Percentiles rank a stretch among this genome's conserved stretches.
Conservation (phyloP, 2,329 filamentous ascomycete species). For the Aureobasidium sp. region DNA sequence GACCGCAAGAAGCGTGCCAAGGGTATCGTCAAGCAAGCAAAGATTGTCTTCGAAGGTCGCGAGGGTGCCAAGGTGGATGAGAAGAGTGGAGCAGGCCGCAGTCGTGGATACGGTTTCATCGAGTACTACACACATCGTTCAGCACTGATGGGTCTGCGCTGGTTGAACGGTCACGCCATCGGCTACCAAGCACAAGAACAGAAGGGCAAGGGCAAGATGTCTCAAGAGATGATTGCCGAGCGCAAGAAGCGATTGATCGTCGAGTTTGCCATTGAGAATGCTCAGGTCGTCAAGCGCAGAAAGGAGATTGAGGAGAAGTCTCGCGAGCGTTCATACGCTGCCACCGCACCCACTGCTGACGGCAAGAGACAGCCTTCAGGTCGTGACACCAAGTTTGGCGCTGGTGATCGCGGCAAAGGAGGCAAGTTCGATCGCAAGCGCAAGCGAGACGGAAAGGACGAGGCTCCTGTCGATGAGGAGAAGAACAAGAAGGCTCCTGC, state of each 20-base stretch:
- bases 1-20: constrained; percentile 74
- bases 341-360: constrained; percentile 6
- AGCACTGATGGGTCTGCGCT: constrained; percentile 88
- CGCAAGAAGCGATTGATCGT: constrained; percentile 85
- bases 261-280: constrained; percentile 97
- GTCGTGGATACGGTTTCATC: constrained; percentile 92
- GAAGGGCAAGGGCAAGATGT: constrained; percentile 28
- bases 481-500: constrained; percentile 27
- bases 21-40: constrained; percentile 83
- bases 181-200: constrained; percentile 42
- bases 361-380: background rate
- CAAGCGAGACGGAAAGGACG: constrained; percentile 28
- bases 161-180: constrained; percentile 72
- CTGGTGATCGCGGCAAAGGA: constrained; percentile 16
- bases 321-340: constrained; percentile 25
- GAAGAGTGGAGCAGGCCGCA: constrained; percentile 66
- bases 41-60: constrained; percentile 83
- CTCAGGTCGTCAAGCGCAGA: constrained; percentile 81
- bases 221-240: constrained; percentile 47
- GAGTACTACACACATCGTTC: constrained; percentile 91
- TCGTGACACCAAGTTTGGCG: constrained; percentile 4
- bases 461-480: constrained; percentile 15
- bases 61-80: constrained; percentile 79
- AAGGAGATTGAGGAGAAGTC: constrained; percentile 53
- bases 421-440: constrained; percentile 28